Conservation (phyloP, 129 eudicot species). For the Flaveria bidentis region DNA sequence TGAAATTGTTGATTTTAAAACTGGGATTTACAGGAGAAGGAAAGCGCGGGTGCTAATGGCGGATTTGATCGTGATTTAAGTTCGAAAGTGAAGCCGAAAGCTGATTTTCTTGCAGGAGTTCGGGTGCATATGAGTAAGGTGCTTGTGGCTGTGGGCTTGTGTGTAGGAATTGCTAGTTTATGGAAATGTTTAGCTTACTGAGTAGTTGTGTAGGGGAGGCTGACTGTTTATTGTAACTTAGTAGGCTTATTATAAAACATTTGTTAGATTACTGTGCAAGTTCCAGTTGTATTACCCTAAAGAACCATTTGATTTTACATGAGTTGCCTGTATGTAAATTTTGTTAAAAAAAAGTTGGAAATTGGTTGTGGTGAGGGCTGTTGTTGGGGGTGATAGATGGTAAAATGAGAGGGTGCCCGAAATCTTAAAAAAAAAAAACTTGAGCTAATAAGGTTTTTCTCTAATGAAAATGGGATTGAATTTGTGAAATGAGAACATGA, state of each 20-base stretch:
- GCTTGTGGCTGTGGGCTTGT: conserved; percentile 43
- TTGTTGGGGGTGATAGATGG: too few species aligned
- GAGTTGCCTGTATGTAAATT: background rate
- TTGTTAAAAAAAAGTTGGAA: too few species aligned
- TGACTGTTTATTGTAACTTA: conserved; percentile 18
- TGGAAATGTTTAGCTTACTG: conserved; percentile 31
- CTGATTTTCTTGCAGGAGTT: conserved; percentile 6
- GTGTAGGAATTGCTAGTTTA: conserved; percentile 42
- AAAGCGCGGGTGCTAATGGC: conserved; percentile 1
- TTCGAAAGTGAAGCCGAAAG: conserved; percentile 22
- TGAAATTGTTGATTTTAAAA: background rate
- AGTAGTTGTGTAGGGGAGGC: conserved; percentile 20
- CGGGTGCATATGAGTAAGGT: conserved; percentile 39
- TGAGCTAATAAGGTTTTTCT: too few species aligned
- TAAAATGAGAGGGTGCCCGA: too few species aligned
- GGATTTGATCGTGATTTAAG: conserved; percentile 2
- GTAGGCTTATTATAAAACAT: conserved; percentile 25
- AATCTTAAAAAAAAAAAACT: too few species aligned
- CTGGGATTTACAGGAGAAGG: conserved; percentile 48
- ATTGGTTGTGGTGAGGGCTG: too few species aligned
- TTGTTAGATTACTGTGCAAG: background rate
- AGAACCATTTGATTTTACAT: too few species aligned
- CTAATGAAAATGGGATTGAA: too few species aligned
- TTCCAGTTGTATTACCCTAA: too few species aligned
- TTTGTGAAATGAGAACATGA: too few species aligned